Evolutionary conservation across 1,139 yeast species (phyloP).

Genomic region (Diutina mesorugosa): DNA sequence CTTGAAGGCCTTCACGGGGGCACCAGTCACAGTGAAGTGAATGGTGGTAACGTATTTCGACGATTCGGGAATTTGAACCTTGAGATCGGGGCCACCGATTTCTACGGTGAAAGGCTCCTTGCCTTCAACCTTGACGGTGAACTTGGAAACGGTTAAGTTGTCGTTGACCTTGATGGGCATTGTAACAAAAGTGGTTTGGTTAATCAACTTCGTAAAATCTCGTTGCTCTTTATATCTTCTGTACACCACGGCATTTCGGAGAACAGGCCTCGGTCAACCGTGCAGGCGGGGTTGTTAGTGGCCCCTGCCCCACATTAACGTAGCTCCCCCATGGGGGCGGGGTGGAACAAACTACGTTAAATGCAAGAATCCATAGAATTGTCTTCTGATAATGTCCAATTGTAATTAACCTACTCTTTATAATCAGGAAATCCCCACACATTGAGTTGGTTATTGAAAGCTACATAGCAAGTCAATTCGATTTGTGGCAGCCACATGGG

Average conservation of each 20-base stretch:
- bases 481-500: background rate
- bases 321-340: background rate
- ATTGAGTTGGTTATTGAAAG: background rate
- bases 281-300: background rate
- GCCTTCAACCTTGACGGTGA: slow-evolving; percentile 18
- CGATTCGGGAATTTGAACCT: slow-evolving; percentile 25
- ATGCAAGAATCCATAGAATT: no score
- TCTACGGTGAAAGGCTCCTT: slow-evolving; percentile 14
- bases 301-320: background rate
- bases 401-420: background rate
- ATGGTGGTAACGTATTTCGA: slow-evolving; percentile 22
- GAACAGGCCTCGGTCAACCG: background rate
- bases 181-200: background rate
- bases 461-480: no score
- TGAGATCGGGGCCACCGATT: slow-evolving; percentile 19
- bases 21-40: slow-evolving; percentile 19
- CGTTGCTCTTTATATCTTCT: no score
- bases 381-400: background rate
- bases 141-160: slow-evolving; percentile 20
- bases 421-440: background rate
- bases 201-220: background rate
- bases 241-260: background rate
- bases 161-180: background rate
- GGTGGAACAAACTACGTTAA: background rate
- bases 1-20: slow-evolving; percentile 18